A percentile compares a stretch with the other conserved stretches of the same genome.
phyloP scores from a whole-genome alignment of 805 yeast species.

The Candida insectorum region DNA sequence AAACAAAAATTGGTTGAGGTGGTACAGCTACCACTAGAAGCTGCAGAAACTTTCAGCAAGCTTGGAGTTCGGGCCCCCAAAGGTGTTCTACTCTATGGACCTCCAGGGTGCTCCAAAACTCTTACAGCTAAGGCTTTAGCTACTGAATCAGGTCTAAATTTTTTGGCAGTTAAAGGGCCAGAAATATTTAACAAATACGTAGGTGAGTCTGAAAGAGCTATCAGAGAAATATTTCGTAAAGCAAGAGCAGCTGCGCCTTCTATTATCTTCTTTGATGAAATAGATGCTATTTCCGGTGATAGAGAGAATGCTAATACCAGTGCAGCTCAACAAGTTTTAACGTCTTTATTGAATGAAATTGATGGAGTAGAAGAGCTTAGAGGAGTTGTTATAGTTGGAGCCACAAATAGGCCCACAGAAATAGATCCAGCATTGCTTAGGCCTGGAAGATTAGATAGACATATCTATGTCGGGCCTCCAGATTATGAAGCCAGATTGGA shows the following conservation, averaged over 20 bases:
- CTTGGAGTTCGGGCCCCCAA: constrained; percentile 89
- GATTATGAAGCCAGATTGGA: constrained; percentile 76
- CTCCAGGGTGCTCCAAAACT: constrained; percentile 98
- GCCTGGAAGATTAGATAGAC: constrained; percentile 94
- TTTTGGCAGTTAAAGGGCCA: constrained; percentile 95
- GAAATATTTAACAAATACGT: constrained; percentile 93
- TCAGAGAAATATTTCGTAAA: constrained; percentile 88
- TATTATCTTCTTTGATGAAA: constrained; percentile 92
- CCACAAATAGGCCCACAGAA: constrained; percentile 92
- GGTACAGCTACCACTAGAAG: constrained; percentile 86
- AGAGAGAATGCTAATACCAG: constrained; percentile 62
- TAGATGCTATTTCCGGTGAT: constrained; percentile 85
- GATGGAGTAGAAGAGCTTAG: constrained; percentile 96
- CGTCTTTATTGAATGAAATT: constrained; percentile 88
- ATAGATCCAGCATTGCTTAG: constrained; percentile 91
- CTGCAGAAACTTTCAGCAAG: constrained; percentile 67
- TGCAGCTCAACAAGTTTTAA: constrained; percentile 80
- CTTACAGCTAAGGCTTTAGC: constrained; percentile 94
- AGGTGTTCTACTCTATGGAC: constrained; percentile 92
- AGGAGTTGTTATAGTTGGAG: constrained; percentile 93
- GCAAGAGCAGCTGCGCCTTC: constrained; percentile 96
- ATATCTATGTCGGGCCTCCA: constrained; percentile 91
- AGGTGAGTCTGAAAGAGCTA: constrained; percentile 91
- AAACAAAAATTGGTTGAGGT: constrained; percentile 83
- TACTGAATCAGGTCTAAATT: constrained; percentile 90